Conservation (phyloP, 306 rosid genomes). For the Vigna nakashimae region DNA sequence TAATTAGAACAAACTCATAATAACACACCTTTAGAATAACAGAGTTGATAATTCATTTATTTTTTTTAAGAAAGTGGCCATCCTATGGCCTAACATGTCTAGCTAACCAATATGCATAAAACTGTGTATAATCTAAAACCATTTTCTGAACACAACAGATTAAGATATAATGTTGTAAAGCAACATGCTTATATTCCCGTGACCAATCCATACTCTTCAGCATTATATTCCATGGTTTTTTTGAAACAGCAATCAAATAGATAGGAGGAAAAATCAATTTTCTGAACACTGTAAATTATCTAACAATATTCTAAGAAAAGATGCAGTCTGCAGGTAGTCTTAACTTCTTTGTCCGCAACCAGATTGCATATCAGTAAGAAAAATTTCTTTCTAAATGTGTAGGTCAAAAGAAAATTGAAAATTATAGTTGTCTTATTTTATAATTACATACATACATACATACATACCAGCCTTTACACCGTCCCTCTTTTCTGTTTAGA, state of each 20-base stretch:
- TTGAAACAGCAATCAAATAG: not conserved
- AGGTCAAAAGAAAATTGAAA: constrained; percentile 27
- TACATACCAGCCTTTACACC: constrained; percentile 41
- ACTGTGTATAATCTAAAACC: no score
- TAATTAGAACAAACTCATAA: no score
- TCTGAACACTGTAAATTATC: not conserved
- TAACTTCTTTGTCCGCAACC: not conserved
- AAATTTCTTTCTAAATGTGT: not conserved
- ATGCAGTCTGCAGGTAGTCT: not conserved
- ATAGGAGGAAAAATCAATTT: not conserved
- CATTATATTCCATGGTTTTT: constrained; percentile 6
- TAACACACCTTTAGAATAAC: no score
- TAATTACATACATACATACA: not conserved
- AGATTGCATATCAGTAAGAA: not conserved
- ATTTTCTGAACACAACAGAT: no score
- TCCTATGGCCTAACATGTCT: no score
- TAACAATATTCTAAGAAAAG: constrained; percentile 11
- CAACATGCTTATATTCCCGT: constrained; percentile 33
- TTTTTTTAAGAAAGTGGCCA: no score
- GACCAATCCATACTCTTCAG: constrained; percentile 38
- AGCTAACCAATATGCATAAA: no score
- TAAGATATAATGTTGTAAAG: not conserved
- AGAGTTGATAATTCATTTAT: no score
- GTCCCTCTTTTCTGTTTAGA: constrained; percentile 45
- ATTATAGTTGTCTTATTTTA: not conserved